A percentile compares a stretch with the other conserved stretches of the same genome.
Evolutionary conservation across 495 filamentous ascomycete genomes (phyloP).

Genomic region (Tirmania nivea): DNA sequence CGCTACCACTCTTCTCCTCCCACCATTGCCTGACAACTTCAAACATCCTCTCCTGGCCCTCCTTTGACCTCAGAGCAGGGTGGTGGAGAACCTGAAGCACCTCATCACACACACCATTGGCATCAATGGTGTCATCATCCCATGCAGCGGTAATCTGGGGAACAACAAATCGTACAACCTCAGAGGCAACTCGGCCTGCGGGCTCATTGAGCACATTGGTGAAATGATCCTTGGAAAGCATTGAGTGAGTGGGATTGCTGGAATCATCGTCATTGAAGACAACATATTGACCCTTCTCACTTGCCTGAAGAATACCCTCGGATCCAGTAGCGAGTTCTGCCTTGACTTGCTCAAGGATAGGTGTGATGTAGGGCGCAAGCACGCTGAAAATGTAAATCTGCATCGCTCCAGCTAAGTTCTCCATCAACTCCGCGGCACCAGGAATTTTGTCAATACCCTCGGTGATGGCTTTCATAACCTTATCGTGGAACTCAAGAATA

Average conservation of each 20-base stretch:
- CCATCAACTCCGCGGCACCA: slow-evolving; percentile 51
- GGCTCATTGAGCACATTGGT: slow-evolving; percentile 68
- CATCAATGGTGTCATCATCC: slow-evolving; percentile 51
- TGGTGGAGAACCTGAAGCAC: slow-evolving; percentile 71
- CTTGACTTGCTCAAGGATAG: slow-evolving; percentile 67
- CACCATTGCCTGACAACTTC: slow-evolving; percentile 62
- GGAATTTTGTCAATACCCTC: slow-evolving; percentile 61
- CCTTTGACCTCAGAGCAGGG: slow-evolving; percentile 54
- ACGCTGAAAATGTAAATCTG: slow-evolving; percentile 68
- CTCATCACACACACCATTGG: slow-evolving; percentile 42
- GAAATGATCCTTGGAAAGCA: slow-evolving; percentile 86
- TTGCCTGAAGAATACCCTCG: slow-evolving; percentile 58
- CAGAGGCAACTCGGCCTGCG: slow-evolving; percentile 56
- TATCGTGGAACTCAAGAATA: slow-evolving; percentile 68
- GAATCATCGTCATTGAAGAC: slow-evolving; percentile 57
- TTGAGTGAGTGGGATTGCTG: slow-evolving; percentile 69
- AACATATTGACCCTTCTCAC: slow-evolving; percentile 54
- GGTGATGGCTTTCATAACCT: slow-evolving; percentile 57
- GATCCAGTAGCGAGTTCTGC: slow-evolving; percentile 61
- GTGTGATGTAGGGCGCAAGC: slow-evolving; percentile 63
- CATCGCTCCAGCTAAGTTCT: slow-evolving; percentile 56
- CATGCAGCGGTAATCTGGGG: slow-evolving; percentile 65
- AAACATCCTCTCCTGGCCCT: slow-evolving; percentile 59
- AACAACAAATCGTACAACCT: slow-evolving; percentile 55
- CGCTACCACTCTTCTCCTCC: slow-evolving; percentile 35